Evolutionary conservation across 768 basidiomycete species (phyloP).

Genomic region (Termitomyces sp.): DNA sequence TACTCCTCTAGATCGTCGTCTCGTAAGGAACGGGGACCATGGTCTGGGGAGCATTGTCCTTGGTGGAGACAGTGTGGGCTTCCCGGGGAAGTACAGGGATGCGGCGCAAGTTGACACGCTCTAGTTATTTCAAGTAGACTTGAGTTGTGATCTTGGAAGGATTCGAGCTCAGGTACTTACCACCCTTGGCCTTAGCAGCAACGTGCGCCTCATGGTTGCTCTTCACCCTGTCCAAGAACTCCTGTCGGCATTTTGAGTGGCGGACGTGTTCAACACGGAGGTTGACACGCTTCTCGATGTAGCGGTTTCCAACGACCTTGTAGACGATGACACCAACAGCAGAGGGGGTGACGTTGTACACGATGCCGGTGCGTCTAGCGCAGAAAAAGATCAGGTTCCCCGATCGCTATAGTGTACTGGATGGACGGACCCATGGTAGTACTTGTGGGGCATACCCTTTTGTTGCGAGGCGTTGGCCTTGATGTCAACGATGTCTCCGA

Average conservation of each 20-base stretch:
- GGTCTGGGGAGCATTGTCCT: slow-evolving; percentile 84
- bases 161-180: slow-evolving; percentile 38
- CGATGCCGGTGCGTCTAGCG: slow-evolving; percentile 87
- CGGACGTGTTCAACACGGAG: slow-evolving; percentile 91
- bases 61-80: slow-evolving; percentile 65
- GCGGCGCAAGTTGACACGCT: slow-evolving; percentile 81
- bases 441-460: slow-evolving; percentile 99
- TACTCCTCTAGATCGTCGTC: slow-evolving; percentile 79
- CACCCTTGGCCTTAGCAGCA: slow-evolving; percentile 88
- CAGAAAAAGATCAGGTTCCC: slow-evolving; percentile 1
- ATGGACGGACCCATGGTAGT: slow-evolving; percentile 83
- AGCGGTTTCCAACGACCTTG: slow-evolving; percentile 99
- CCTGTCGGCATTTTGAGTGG: slow-evolving; percentile 97
- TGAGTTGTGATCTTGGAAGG: background rate
- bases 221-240: slow-evolving; percentile 96
- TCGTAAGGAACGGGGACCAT: slow-evolving; percentile 92
- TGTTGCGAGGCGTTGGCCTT: slow-evolving; percentile 99
- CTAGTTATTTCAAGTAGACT: slow-evolving; percentile 29
- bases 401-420: background rate
- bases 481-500: slow-evolving; percentile 99
- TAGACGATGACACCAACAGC: slow-evolving; percentile 96
- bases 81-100: slow-evolving; percentile 79
- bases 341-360: slow-evolving; percentile 96
- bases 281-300: slow-evolving; percentile 99
- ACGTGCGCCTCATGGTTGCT: slow-evolving; percentile 78